Base-by-base conservation (phyloP, 129 eudicot genomes). In the Flaveria bidentis region DNA sequence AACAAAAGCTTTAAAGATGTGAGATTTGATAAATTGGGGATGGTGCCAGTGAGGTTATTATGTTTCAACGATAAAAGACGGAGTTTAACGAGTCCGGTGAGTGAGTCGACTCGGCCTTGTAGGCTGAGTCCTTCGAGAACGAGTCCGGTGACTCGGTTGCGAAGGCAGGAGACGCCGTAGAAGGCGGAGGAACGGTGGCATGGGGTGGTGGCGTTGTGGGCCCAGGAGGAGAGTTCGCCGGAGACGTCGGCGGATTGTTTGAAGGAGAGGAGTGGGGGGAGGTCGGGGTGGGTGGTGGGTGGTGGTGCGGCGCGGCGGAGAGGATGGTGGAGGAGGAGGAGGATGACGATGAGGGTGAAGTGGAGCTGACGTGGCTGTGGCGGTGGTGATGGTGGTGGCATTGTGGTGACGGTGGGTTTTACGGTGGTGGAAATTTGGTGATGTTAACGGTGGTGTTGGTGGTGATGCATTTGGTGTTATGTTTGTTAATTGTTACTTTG, bases 21-120 rank as follows among this genome's bases (percentile, higher is more conserved):
- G 77, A 94, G 89, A 68, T 72, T 66, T 11, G 96, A 86, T 17
- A 91, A 81, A 46, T 91, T 86, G 13, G 99, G 97, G 61, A 94
- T 65, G 0, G 82, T 78, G 14, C 96, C 97, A 23, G 82, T 30
- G 56, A 94, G 87, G 5, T 67, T 57, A 84, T 94, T 94, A 9
- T 53, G 82, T 23, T 82, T 87, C 15, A 94, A 79, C 26, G 87
- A 80, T 83, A 94, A 87, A 20, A 89, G 83, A 2, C 99, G 89
- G 72, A 91, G 96, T 2, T 77, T 79, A 36, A 83, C 76, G 4
- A 94, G 86, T 13, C 79, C 80, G 17, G 80, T 26, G 55, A 94
- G 86, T 17, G 92, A 60, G 76, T 50, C 57, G 60, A 89, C 52
- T 0, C 73, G 41, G 53, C 89, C 88, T 5, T 61, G 72, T 22